Percentiles rank a stretch among this genome's conserved stretches.
phyloP scores from a whole-genome alignment of 2,329 filamentous ascomycete species.

The Xylaria digitata region DNA sequence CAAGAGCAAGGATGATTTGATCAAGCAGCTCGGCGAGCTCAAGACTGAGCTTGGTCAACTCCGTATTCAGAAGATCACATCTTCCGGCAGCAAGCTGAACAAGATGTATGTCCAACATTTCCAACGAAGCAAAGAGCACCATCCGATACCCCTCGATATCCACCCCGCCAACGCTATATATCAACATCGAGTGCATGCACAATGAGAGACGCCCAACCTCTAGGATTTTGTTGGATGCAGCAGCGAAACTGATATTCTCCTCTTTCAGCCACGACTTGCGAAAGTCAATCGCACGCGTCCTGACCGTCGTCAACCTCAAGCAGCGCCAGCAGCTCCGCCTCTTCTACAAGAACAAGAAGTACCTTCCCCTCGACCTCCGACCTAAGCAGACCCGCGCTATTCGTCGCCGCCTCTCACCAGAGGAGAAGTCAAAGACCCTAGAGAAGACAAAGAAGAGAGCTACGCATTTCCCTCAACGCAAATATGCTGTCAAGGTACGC shows the following conservation, averaged over 20 bases:
- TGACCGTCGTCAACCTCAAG: conserved; percentile 99
- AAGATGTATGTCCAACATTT: conserved; percentile 83
- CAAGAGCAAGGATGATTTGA: conserved; percentile 99
- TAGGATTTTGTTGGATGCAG: not conserved
- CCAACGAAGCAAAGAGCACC: conserved; percentile 12
- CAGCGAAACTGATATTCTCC: conserved; percentile 33
- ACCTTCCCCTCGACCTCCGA: conserved; percentile 97
- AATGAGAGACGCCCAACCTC: not conserved
- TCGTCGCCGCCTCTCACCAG: conserved; percentile 90
- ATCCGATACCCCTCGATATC: conserved; percentile 34
- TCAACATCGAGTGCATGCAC: conserved; percentile 15
- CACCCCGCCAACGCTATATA: conserved; percentile 29
- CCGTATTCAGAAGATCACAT: conserved; percentile 98
- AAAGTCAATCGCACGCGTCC: conserved; percentile 98
- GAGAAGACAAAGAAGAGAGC: conserved; percentile 97
- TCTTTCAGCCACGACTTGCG: conserved; percentile 89
- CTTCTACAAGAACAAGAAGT: conserved; percentile 99
- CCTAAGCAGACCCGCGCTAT: conserved; percentile 98
- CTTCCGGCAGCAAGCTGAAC: conserved; percentile 94
- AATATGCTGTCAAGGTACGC: conserved; percentile 97
- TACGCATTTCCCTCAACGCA: conserved; percentile 97
- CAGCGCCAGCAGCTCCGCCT: conserved; percentile 97
- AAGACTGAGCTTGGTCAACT: conserved; percentile 97
- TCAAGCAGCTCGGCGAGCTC: conserved; percentile 92
- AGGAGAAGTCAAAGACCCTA: conserved; percentile 85